phyloP scores from a whole-genome alignment of 768 basidiomycete species.

The Gloeostereum incarnatum region DNA sequence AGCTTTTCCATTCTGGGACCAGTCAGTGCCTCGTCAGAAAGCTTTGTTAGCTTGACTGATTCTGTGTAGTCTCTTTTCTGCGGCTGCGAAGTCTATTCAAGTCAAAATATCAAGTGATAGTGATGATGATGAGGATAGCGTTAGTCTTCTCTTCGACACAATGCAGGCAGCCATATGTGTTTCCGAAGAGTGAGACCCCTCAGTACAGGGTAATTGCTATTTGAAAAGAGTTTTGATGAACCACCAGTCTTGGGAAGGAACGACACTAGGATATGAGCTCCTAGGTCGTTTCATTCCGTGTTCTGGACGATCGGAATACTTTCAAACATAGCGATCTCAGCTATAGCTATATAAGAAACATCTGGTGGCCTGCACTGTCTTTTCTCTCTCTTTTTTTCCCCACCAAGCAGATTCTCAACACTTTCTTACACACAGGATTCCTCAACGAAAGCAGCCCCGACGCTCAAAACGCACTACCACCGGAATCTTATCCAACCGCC shows the following conservation, averaged over 20 bases:
- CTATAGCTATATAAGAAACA: too few relatives aligned
- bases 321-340: too few relatives aligned
- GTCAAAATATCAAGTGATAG: conserved; percentile 59
- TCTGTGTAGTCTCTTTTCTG: conserved; percentile 59
- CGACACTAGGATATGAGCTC: too few relatives aligned
- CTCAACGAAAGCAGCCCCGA: conserved; percentile 9
- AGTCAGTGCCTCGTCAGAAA: conserved; percentile 43
- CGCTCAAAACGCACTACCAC: conserved; percentile 56
- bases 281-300: too few relatives aligned
- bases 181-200: too few relatives aligned
- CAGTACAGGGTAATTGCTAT: too few relatives aligned
- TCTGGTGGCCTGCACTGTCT: too few relatives aligned
- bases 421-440: conserved; percentile 9
- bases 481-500: conserved; percentile 67
- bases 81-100: conserved; percentile 76
- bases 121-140: conserved; percentile 41
- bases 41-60: background rate
- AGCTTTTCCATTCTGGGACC: conserved; percentile 97
- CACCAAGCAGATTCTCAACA: background rate
- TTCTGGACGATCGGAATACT: too few relatives aligned
- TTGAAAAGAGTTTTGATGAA: too few relatives aligned
- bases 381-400: too few relatives aligned
- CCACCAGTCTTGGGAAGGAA: too few relatives aligned
- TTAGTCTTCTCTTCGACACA: conserved; percentile 16
- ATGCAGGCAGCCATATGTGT: too few relatives aligned